Evolutionary conservation across 2,329 filamentous ascomycete species (phyloP).

Genomic region (Pseudogymnoascus sp.): DNA sequence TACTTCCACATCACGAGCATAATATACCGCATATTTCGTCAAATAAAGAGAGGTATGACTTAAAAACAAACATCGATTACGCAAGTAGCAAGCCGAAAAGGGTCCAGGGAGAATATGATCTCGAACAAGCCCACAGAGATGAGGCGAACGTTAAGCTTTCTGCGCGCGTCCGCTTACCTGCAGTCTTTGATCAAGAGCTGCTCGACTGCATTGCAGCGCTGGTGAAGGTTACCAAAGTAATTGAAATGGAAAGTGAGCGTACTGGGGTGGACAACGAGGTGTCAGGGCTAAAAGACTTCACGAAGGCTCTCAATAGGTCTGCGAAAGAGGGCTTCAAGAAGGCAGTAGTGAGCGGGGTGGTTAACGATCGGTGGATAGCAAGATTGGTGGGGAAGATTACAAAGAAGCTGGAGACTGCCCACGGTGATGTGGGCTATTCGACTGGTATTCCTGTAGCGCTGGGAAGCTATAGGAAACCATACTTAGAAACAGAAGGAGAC

Average conservation of each 20-base stretch:
- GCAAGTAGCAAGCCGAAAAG: conserved; percentile 39
- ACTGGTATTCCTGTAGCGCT: conserved; percentile 38
- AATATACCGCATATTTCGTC: conserved; percentile 39
- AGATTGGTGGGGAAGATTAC: conserved; percentile 46
- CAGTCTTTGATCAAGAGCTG: conserved; percentile 43
- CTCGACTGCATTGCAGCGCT: conserved; percentile 48
- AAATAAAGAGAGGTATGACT: conserved; percentile 26
- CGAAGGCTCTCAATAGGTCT: conserved; percentile 26
- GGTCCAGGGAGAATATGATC: conserved; percentile 34
- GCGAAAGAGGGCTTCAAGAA: conserved; percentile 42
- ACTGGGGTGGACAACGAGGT: conserved; percentile 25
- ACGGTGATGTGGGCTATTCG: conserved; percentile 45
- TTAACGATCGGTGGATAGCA: conserved; percentile 50
- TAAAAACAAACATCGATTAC: conserved; percentile 34
- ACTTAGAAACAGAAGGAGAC: conserved; percentile 13
- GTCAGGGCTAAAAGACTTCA: conserved; percentile 27
- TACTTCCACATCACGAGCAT: conserved; percentile 50
- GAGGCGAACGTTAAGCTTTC: conserved; percentile 42
- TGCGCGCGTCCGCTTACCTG: conserved; percentile 43
- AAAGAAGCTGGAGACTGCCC: conserved; percentile 40
- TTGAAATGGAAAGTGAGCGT: conserved; percentile 43
- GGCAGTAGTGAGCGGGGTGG: conserved; percentile 37
- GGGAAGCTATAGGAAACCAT: conserved; percentile 17
- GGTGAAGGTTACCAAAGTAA: conserved; percentile 51
- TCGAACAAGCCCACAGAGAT: conserved; percentile 38